Percentiles rank a stretch among this genome's conserved stretches.
Conservation (phyloP, 1,139 yeast species). For the Geotrichum macrosporum region DNA sequence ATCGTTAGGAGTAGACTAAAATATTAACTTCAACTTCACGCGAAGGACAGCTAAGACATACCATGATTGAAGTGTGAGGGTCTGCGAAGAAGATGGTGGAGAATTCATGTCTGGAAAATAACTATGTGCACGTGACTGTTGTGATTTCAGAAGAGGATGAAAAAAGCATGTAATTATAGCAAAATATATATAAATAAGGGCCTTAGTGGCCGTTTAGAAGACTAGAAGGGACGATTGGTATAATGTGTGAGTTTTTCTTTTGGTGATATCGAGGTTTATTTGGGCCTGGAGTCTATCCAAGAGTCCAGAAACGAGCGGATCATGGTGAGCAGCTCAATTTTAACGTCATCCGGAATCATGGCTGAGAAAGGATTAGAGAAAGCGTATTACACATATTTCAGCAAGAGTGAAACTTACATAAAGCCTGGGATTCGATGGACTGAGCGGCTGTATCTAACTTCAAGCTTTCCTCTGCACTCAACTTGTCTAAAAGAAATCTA, state of each 20-base stretch:
- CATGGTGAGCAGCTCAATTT: constrained; percentile 53
- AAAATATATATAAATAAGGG: too few species aligned
- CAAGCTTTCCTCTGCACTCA: constrained; percentile 41
- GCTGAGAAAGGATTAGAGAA: constrained; percentile 30
- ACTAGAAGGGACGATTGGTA: too few species aligned
- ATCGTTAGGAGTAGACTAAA: constrained; percentile 12
- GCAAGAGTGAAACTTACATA: constrained; percentile 41
- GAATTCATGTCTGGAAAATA: background rate
- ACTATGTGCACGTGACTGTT: background rate
- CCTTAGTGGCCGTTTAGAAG: too few species aligned
- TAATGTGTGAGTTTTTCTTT: too few species aligned
- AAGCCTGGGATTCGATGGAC: constrained; percentile 59
- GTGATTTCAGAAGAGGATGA: background rate
- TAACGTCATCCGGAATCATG: constrained; percentile 64
- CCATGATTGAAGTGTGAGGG: constrained; percentile 7
- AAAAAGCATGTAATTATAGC: background rate
- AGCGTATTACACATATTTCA: background rate
- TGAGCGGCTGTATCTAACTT: constrained; percentile 54
- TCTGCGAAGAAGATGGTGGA: background rate
- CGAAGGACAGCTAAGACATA: background rate
- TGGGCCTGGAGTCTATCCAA: constrained; percentile 29
- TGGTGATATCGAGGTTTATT: too few species aligned
- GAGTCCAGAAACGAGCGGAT: constrained; percentile 59
- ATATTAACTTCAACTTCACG: too few species aligned
- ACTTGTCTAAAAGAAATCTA: constrained; percentile 34